These are phyloP conservation scores for Clitopilus passeckerianus DNA, from an alignment of 768 basidiomycete species.

Conservation along the genomic window DNA sequence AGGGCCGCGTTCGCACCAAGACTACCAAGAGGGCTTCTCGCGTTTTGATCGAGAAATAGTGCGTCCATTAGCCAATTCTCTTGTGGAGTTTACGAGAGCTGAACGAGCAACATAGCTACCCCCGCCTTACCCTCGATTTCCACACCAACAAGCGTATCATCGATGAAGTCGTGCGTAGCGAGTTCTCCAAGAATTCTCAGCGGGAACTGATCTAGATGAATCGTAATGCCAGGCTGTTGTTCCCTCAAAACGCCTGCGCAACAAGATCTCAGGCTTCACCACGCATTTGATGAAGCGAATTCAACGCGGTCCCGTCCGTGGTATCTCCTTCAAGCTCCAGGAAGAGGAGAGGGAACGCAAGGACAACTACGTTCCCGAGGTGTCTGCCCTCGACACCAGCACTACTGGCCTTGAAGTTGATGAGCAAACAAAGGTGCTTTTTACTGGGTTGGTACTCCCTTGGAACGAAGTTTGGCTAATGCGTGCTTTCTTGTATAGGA, in stretches of 20 bases:
- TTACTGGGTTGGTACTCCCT: too few relatives aligned
- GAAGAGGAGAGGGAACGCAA: conserved; percentile 99
- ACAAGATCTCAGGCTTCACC: conserved; percentile 99
- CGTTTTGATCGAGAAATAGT: conserved; percentile 99
- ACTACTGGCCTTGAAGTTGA: conserved; percentile 81
- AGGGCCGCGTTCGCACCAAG: conserved; percentile 99
- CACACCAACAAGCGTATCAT: conserved; percentile 99
- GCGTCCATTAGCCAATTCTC: conserved; percentile 25
- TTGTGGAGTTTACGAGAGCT: not conserved
- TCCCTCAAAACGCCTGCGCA: conserved; percentile 97
- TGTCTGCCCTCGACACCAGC: conserved; percentile 88
- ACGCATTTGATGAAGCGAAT: conserved; percentile 99
- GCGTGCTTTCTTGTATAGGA: conserved; percentile 54
- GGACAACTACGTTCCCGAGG: conserved; percentile 98
- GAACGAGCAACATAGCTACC: conserved; percentile 60
- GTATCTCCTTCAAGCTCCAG: conserved; percentile 99
- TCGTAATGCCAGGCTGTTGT: conserved; percentile 64
- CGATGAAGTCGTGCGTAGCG: conserved; percentile 84
- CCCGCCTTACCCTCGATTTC: conserved; percentile 97
- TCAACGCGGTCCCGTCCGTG: conserved; percentile 95
- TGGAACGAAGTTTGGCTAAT: not conserved
- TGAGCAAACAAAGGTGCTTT: conserved; percentile 84
- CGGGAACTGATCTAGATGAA: not conserved
- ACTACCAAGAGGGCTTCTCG: conserved; percentile 99
- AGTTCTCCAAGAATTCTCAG: not conserved